Percentiles rank a stretch among this genome's conserved stretches.
phyloP scores from a whole-genome alignment of 1,284 basidiomycete genomes.

The Hypsizygus ulmarius region DNA sequence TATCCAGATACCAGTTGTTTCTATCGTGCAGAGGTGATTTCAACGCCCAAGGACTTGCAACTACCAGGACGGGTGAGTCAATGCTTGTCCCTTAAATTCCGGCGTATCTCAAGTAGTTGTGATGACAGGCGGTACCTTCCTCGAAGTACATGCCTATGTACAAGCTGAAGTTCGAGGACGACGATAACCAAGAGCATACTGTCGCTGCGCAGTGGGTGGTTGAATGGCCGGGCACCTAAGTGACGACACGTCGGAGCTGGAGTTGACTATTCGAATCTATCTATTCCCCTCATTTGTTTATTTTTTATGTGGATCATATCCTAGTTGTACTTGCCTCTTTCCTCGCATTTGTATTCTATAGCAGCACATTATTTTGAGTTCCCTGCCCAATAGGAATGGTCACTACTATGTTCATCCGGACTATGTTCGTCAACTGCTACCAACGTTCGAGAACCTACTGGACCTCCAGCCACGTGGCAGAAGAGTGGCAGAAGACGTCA shows the following conservation, averaged over 20 bases:
- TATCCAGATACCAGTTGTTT: constrained; percentile 87
- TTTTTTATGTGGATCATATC: constrained; percentile 13
- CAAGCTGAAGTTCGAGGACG: constrained; percentile 79
- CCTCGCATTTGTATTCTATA: constrained; percentile 2
- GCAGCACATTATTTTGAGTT: not conserved
- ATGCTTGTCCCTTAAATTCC: constrained; percentile 8
- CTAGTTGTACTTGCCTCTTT: not conserved
- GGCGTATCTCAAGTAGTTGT: constrained; percentile 4
- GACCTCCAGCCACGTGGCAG: too few relatives aligned
- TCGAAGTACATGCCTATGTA: constrained; percentile 53
- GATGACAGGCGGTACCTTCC: constrained; percentile 33
- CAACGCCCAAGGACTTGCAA: constrained; percentile 57
- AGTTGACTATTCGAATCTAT: constrained; percentile 12
- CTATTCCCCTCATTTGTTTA: constrained; percentile 15
- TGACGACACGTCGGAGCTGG: constrained; percentile 6
- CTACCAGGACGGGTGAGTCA: constrained; percentile 48
- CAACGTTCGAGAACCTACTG: too few relatives aligned
- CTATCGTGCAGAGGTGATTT: constrained; percentile 77
- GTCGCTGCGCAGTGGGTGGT: constrained; percentile 74
- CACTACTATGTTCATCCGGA: too few relatives aligned
- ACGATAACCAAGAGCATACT: constrained; percentile 73
- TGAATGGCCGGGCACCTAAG: constrained; percentile 54
- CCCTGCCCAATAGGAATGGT: too few relatives aligned
- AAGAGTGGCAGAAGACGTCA: too few relatives aligned
- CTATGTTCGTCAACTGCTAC: too few relatives aligned